These are phyloP conservation scores for Eimeria brunetti DNA, from an alignment of 169 alveolate genomes.

Conservation along the genomic window DNA sequence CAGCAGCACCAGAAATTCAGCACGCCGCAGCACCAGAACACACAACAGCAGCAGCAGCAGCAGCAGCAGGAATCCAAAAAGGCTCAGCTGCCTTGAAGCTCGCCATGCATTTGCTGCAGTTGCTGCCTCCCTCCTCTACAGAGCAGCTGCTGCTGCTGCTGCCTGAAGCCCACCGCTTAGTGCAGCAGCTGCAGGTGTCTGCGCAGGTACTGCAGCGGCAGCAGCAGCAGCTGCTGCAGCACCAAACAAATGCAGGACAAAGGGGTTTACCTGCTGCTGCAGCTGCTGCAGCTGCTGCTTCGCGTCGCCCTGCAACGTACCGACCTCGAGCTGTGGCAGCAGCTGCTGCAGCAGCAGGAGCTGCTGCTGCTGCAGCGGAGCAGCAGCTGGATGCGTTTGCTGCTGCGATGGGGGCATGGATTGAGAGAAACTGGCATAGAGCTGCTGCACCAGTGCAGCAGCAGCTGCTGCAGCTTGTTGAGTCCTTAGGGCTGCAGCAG, in stretches of 20 bases:
- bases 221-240: conserved; percentile 63
- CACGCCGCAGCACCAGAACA: not conserved
- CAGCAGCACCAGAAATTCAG: not conserved
- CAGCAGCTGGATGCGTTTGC: conserved; percentile 22
- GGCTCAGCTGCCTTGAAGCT: not conserved
- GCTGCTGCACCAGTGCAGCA: conserved; percentile 24
- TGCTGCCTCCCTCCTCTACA: conserved; percentile 15
- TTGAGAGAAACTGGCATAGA: not conserved
- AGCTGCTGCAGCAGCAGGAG: conserved; percentile 42
- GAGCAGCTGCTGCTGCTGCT: conserved; percentile 24
- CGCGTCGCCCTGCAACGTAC: not conserved
- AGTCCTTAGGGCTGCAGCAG: conserved; percentile 34
- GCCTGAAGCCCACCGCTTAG: not conserved
- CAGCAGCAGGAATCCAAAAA: not conserved
- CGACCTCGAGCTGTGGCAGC: conserved; percentile 7
- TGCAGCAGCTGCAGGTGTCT: conserved; percentile 33
- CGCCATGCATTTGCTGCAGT: conserved; percentile 23
- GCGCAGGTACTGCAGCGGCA: conserved; percentile 9
- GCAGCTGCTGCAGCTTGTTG: conserved; percentile 40
- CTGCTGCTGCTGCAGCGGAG: conserved; percentile 20
- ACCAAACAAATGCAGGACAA: not conserved
- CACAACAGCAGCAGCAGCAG: conserved; percentile 8
- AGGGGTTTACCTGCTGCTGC: conserved; percentile 14
- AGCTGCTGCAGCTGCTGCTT: not conserved
- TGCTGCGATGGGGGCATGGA: conserved; percentile 26